Base-by-base conservation (phyloP, 371 early-diverging fungal genomes). In the Mucor ambiguus region DNA sequence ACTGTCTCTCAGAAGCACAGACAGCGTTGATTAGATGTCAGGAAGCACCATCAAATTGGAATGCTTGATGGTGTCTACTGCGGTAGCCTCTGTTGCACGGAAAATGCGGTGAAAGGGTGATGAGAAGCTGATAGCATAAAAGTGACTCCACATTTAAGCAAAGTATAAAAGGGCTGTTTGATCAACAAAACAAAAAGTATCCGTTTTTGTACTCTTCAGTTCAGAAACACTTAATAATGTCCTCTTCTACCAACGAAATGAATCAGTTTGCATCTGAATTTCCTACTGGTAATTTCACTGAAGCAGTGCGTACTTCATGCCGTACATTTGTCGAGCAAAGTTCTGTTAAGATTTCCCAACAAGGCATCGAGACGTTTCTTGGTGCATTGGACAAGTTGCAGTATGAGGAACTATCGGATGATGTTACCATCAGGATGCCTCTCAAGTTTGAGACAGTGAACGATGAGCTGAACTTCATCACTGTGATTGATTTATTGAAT, bases 401-500 rank as follows among this genome's bases (percentile, higher is more conserved):
- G 56, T 82, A 65, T 32, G 66, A 72, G 33, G 80, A 84, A 38
- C 57, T 84, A 3, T 74, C 84, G 0, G 70, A 82, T 44, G 85
- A 86, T 70, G 76, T 78, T 8, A 79, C 85, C 20, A 83, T 88
- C 70, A 74, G 73, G 22, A 82, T 95, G 73, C 95, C 95, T 0
- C 79, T 95, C 30, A 81, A 80, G 52, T 95, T 94, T 63, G 85
- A 88, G 29, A 84, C 78, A 16, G 12, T 88, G 2, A 86, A 90
- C 54, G 87, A 89, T 64, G 93, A 95, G 71, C 63, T 93, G 65
- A 92, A 92, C 63, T 84, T 92, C 60, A 79, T 95, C 26, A 84
- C 88, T 2, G 60, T 92, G 37, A 82, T 92, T 33, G 92, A 90
- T 71, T 66, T 93, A 59, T 83, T 92, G 46, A 85, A 86, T 68